Base-by-base conservation (phyloP, 495 filamentous ascomycete genomes). In the Mycothermus thermophilus region DNA sequence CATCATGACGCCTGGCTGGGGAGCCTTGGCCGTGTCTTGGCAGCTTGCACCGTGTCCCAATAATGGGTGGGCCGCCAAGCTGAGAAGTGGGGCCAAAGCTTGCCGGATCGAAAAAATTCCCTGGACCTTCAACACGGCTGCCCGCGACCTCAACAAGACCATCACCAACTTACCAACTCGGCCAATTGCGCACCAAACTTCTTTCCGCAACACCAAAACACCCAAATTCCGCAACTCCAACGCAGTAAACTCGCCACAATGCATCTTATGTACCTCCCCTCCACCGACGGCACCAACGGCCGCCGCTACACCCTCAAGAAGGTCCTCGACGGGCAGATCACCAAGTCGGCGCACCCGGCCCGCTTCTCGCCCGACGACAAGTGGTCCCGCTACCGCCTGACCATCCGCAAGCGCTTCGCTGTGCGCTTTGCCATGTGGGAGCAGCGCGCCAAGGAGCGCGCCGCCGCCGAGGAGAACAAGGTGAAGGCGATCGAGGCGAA, bases 311-410 rank as follows among this genome's bases (percentile, higher is more conserved):
- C 88, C 7, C 74, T 88, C 35, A 80, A 86, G 58, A 92, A 90
- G 60, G 69, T 85, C 44, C 60, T 75, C 15, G 57, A 71, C 37
- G 78, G 79, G 46, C 72, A 83, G 47, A 80, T 94, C 52, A 92
- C 92, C 49, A 92, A 88, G 67, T 86, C 79, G 29, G 90, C 90
- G 25, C 90, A 97, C 71, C 90, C 92, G 14, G 92, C 92, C 29
- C 70, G 92, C 41, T 97, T 95, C 69, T 90, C 83, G 23, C 90
- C 90, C 40, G 90, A 97, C 64, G 90, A 97, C 67, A 92, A 90
- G 65, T 93, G 88, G 66, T 94, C 87, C 44, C 75, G 84, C 42
- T 85, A 97, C 63, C 75, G 90, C 44, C 82, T 94, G 21, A 85
- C 83, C 12, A 67, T 97, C 40, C 93, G 94, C 74, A 82, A 78